Base-by-base conservation (phyloP, 1,284 basidiomycete species). In the Earliella scabrosa region DNA sequence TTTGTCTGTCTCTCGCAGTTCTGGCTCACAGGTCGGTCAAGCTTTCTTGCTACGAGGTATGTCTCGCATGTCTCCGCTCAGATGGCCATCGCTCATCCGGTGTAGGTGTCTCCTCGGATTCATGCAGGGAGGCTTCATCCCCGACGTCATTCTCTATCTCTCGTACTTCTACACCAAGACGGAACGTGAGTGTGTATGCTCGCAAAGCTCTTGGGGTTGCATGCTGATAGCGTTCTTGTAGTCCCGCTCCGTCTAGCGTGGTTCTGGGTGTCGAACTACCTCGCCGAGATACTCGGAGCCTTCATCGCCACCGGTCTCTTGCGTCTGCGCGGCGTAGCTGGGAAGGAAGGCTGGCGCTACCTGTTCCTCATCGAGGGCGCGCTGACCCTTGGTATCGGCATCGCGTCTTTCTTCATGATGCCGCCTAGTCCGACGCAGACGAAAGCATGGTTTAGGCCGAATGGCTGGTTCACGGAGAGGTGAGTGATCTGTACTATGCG, bases 101-200 rank as follows among this genome's bases (percentile, higher is more conserved):
- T n/a, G n/a, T 47, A 71, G 63, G 56, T 64, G 60, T 50, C 64
- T 67, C 43, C 67, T 69, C 35, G 82, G 82, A 3, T 76, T 84
- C 59, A 73, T 82, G 52, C 83, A 88, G 68, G 86, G 84, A 50
- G 86, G 86, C 18, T 86, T 83, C 61, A 82, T 86, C 49, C 85
- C 83, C 0, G 85, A 88, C 58, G 70, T 87, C 4, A 81, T 90
- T 54, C 71, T 89, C 2, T 90, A 89, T 66, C 70, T 89, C 18
- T 86, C 85, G 1, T 89, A 89, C 66, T 90, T 83, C 64, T 89
- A 89, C 68, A 88, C 83, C 3, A 86, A 85, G 68, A 79, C 72
- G 5, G 86, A 88, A 66, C 75, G 68, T 68, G 41, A 57, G 68
- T 65, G 49, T 11, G 24, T 31, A 6, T 14, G 2, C 0, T 23